These are phyloP conservation scores for Aspergillus heteromorphus DNA, from an alignment of 495 filamentous ascomycete genomes.

Conservation along the genomic window DNA sequence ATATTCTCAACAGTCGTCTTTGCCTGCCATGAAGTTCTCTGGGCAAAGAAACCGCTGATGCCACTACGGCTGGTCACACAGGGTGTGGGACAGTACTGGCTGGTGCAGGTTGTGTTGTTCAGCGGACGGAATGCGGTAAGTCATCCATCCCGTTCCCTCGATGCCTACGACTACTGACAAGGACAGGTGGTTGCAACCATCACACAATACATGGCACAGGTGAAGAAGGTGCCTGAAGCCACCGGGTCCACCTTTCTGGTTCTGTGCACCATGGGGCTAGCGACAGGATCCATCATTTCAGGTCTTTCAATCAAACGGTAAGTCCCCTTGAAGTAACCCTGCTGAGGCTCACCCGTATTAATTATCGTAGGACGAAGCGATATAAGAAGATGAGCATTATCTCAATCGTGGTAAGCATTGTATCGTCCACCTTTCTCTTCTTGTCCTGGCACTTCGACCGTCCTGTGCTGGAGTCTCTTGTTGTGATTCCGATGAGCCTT, in stretches of 20 bases:
- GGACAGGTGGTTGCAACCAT: constrained; percentile 1
- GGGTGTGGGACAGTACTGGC: constrained; percentile 5
- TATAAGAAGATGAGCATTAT: constrained; percentile 2
- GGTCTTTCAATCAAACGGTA: constrained; percentile 9
- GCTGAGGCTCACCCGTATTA: background rate
- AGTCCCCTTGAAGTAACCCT: background rate
- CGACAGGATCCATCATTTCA: background rate
- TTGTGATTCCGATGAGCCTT: constrained; percentile 1
- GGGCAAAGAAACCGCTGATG: constrained; percentile 2
- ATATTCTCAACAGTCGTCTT: background rate
- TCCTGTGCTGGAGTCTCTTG: constrained; percentile 1
- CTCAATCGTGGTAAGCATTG: background rate
- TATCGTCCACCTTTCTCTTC: background rate
- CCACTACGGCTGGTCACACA: constrained; percentile 2
- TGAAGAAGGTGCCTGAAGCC: background rate
- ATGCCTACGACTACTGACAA: background rate
- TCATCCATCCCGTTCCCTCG: background rate
- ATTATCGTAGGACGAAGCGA: background rate
- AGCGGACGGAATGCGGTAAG: background rate
- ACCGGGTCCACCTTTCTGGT: background rate
- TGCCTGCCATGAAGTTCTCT: background rate
- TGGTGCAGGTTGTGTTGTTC: constrained; percentile 3
- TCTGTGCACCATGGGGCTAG: background rate
- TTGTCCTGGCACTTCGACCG: constrained; percentile 1
- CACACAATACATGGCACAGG: constrained; percentile 3